phyloP scores from a whole-genome alignment of 768 basidiomycete species.

The Leucocoprinus leucothites region DNA sequence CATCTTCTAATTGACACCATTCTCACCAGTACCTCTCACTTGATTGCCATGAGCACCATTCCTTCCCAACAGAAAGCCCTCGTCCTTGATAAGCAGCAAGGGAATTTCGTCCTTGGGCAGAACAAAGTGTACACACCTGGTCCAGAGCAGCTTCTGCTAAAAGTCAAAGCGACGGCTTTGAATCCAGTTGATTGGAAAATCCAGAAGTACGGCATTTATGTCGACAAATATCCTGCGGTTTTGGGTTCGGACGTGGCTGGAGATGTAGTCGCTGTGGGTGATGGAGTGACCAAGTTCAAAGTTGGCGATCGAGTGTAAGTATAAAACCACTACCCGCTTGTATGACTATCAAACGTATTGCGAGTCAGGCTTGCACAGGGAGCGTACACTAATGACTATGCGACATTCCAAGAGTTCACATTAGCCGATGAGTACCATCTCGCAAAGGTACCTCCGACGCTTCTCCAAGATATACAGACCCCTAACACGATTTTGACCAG shows the following conservation, averaged over 20 bases:
- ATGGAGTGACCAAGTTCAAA: slow-evolving; percentile 43
- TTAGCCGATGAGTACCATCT: slow-evolving; percentile 32
- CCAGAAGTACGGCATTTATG: slow-evolving; percentile 34
- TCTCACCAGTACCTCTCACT: neutral
- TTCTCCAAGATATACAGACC: too few relatives aligned
- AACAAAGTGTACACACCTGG: slow-evolving; percentile 40
- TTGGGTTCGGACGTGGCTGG: slow-evolving; percentile 48
- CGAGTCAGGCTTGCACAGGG: slow-evolving; percentile 32
- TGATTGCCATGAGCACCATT: neutral
- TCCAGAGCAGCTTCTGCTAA: slow-evolving; percentile 45
- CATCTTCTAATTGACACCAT: too few relatives aligned
- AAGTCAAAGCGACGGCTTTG: slow-evolving; percentile 42
- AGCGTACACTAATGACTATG: slow-evolving; percentile 27
- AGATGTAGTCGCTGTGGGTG: slow-evolving; percentile 45
- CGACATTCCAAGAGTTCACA: slow-evolving; percentile 39
- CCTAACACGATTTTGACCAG: slow-evolving; percentile 17
- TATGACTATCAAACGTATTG: too few relatives aligned
- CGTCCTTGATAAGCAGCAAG: slow-evolving; percentile 20
- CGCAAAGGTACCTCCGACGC: slow-evolving; percentile 35
- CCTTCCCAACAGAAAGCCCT: slow-evolving; percentile 24
- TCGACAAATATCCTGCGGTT: slow-evolving; percentile 41
- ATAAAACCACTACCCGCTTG: too few relatives aligned
- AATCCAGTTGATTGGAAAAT: slow-evolving; percentile 57
- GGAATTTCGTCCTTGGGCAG: slow-evolving; percentile 26
- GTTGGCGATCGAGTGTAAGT: slow-evolving; percentile 51